Conservation (phyloP, 257 asterid species). For the Solanum tarapatanum region DNA sequence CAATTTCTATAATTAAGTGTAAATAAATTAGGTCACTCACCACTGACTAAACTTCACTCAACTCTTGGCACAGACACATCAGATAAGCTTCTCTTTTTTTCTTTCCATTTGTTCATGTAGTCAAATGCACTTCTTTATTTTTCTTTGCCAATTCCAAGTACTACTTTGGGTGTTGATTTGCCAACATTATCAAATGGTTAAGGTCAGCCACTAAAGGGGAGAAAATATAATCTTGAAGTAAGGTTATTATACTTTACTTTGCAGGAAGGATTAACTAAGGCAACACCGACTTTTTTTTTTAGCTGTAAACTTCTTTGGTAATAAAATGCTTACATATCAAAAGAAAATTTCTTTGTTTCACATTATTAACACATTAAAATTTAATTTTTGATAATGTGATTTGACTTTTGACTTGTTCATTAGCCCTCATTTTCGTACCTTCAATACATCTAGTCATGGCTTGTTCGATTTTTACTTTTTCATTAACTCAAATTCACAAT, state of each 20-base stretch:
- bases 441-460: background rate
- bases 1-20: background rate
- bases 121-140: background rate
- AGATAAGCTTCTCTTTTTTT: background rate
- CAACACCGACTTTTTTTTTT: too few relatives aligned
- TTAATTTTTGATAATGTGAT: too few relatives aligned
- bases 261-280: background rate
- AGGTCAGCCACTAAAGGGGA: too few relatives aligned
- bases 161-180: background rate
- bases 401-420: background rate
- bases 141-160: background rate
- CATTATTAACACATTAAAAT: background rate
- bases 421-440: background rate
- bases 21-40: background rate
- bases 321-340: background rate
- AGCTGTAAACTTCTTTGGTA: too few relatives aligned
- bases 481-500: too few relatives aligned
- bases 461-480: too few relatives aligned
- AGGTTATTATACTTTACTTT: background rate
- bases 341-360: background rate
- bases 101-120: background rate
- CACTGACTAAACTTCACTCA: background rate
- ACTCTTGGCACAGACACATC: background rate
- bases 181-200: background rate
- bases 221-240: background rate